Percentiles rank a stretch among this genome's conserved stretches.
Evolutionary conservation across 2,329 filamentous ascomycete species (phyloP).

Genomic region (Akanthomyces uredinophilus): DNA sequence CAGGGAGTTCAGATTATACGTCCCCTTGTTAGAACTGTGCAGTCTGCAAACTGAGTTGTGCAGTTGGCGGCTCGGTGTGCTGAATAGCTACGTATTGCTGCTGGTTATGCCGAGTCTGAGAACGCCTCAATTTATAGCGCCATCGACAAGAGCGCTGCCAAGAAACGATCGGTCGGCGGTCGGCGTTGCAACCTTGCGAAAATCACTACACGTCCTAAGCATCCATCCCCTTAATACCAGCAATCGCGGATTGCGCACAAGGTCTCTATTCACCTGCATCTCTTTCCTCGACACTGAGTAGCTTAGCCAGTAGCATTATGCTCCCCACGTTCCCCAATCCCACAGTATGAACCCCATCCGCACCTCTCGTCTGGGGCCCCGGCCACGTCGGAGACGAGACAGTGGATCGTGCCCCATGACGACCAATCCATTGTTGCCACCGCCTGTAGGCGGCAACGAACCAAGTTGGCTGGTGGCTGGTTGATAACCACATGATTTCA

Average conservation of each 20-base stretch:
- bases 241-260: not conserved
- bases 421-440: not conserved
- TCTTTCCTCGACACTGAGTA: not conserved
- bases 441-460: no score
- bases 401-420: constrained; percentile 1
- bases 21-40: no score
- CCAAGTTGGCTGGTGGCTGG: no score
- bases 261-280: not conserved
- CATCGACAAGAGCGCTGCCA: constrained; percentile 5
- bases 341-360: not conserved
- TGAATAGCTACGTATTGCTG: no score
- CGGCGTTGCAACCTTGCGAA: not conserved
- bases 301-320: not conserved
- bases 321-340: not conserved
- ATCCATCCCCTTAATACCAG: not conserved
- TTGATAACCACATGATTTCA: not conserved
- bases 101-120: not conserved
- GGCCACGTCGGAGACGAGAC: not conserved
- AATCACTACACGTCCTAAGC: not conserved
- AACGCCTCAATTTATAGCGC: not conserved
- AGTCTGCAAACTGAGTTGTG: no score
- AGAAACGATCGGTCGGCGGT: not conserved
- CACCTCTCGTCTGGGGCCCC: not conserved
- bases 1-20: not conserved
- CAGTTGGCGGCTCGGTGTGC: not conserved